Base-by-base conservation (phyloP, 306 rosid species). In the Dryas octopetala region DNA sequence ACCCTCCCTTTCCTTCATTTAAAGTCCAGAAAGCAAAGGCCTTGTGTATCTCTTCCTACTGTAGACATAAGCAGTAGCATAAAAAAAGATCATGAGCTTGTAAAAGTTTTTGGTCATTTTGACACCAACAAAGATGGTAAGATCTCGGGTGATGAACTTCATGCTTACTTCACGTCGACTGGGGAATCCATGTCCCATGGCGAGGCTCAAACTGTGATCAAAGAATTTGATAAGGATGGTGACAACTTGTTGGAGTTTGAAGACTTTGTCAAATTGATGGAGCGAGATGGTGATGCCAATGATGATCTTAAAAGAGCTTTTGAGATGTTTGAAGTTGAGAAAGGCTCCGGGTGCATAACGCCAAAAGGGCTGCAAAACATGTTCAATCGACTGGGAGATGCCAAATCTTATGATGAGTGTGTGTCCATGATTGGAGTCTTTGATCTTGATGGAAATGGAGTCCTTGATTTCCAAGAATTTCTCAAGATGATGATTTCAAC, bases 361-460 rank as follows among this genome's bases (percentile, higher is more conserved):
- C 86, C 92, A 0, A 50, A 66, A 10, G 90, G 96, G 0, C 60
- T 90, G 84, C 92, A 83, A 40, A 67, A 60, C 12, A 90, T 84
- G 92, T 75, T 88, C 59, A 57, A 57, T 2, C 82, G 71, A 19
- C 67, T 90, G 0, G 92, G 96, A 4, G 90, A 88, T n/a, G 59
- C 69, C 0, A 88, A 75, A 76, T 84, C 91, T 0, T 69, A 77
- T 7, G 79, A 82, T 2, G 89, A 90, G 28, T 90, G 91, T 72
- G 87, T 58, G 23, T 76, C 79, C 66, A 87, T 87, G 92, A 88
- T 90, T 83, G 58, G 79, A 44, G 78, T 81, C 19, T 89, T 87
- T 45, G 95, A 89, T 72, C 79, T 87, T 7, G 90, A 87, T 43
- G 90, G 89, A 74, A 81, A 89, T 63, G 91, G 91, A 0, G 82